Base-by-base conservation (phyloP, 2,329 filamentous ascomycete species). In the Monosporascus sp. region DNA sequence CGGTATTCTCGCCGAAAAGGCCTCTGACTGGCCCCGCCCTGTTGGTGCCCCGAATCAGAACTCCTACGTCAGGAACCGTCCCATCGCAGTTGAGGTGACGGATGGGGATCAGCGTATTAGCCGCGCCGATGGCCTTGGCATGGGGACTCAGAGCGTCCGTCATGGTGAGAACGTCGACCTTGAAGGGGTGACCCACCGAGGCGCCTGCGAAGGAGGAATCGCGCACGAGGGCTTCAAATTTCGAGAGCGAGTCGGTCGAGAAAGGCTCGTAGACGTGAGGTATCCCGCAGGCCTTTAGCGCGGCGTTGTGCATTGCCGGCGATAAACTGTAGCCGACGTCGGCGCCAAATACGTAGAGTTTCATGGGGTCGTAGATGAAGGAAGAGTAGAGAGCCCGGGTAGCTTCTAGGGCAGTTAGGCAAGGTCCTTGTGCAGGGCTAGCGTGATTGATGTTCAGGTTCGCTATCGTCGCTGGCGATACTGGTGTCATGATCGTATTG, bases 1-100 rank as follows among this genome's bases (percentile, higher is more conserved):
- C 88, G 0, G 88, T 91, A 55, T 92, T 92, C 54, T 91, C 87
- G 1, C 88, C 89, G 57, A 90, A 89, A 0, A 91, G 74, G 0
- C 85, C 86, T 56, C 81, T 80, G 7, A 90, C 81, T 0, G 84
- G 80, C 0, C 88, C 87, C 1, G 84, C 78, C 44, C 82, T 78
- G 57, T 86, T 86, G 52, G 82, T 76, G 55, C 81, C 77, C n/a
- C 72, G 70, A 55, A 77, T 76, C 19, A 78, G 69, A 8, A 82
- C 69, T 1, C 77, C 76, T 5, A 81, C 80, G 31, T 78, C 74
- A 1, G 84, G 79, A 0, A 84, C 78, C 37, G 74, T 77, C 1
- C 80, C 81, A 53, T 85, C 79, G 0, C 75, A 66, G n/a, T 79
- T 75, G 1, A 84, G 68, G 14, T 80, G 75, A 22, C 88, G 81